Evolutionary conservation across 352 stramenopile genomes (phyloP).

Genomic region (Globisporangium apiculatum): DNA sequence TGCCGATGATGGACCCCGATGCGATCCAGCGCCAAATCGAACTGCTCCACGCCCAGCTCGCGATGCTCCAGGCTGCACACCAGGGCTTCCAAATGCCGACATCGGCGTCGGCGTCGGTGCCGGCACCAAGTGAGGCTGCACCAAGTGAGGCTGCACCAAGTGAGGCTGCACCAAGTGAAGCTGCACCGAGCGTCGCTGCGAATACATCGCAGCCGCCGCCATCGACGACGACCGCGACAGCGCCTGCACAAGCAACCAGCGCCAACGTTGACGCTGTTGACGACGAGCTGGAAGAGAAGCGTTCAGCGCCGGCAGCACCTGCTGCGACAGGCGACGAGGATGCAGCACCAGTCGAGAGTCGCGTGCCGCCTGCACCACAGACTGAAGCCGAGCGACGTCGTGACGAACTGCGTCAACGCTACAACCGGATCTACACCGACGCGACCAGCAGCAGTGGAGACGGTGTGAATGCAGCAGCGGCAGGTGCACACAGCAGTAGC

Average conservation of each 20-base stretch:
- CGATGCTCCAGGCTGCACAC: constrained; percentile 30
- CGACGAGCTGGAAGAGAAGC: constrained; percentile 31
- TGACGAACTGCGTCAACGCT: constrained; percentile 46
- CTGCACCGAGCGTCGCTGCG: too few relatives aligned
- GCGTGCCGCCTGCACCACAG: constrained; percentile 25
- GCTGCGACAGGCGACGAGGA: constrained; percentile 7
- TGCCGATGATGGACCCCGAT: constrained; percentile 27
- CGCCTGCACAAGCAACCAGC: neutral
- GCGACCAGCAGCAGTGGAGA: constrained; percentile 7
- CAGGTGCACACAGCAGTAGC: constrained; percentile 25
- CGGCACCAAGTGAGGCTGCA: neutral
- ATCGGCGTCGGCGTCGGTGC: too few relatives aligned
- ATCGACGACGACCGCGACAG: neutral
- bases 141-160: neutral
- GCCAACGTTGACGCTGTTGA: neutral
- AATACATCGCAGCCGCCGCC: too few relatives aligned
- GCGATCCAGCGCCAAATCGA: constrained; percentile 51
- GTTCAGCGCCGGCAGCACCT: constrained; percentile 12
- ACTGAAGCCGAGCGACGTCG: constrained; percentile 43
- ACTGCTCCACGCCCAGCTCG: constrained; percentile 38
- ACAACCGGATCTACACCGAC: constrained; percentile 42
- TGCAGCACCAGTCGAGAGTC: constrained; percentile 19
- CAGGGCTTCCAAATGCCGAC: constrained; percentile 5
- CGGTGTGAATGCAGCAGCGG: neutral
- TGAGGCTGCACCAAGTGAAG: neutral